Base-by-base conservation (phyloP, 345 rosid genomes). In the Pistacia integerrima region DNA sequence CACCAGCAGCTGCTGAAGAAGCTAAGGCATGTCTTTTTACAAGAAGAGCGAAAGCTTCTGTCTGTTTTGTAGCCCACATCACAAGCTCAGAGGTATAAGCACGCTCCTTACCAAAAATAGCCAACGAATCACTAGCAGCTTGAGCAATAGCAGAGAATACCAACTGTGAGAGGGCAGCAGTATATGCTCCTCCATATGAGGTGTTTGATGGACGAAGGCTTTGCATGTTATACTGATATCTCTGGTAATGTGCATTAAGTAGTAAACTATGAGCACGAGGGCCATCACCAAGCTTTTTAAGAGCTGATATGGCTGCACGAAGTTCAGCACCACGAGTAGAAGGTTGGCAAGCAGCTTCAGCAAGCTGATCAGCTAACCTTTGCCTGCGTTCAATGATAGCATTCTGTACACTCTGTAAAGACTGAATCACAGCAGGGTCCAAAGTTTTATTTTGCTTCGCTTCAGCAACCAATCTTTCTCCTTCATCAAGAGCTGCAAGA, bases 1-100 rank as follows among this genome's bases (percentile, higher is more conserved):
- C 99, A 62, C 98, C 99, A 58, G 98, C 99, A 81, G 99, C 98
- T 61, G 98, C 97, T 66, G 99, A 91, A 64, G 99, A 97, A 55
- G 98, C 92, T 79, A 97, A 84, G 69, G 99, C 98, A 73, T 97
- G 99, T 77, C 99, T 88, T 85, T 94, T 91, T 67, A 97, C 97
- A 83, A 94, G 99, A 79, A 80, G 86, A 69, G 97, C 93, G 86
- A 94, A 94, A 12, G 93, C 85, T 87, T 97, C 97, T 1, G 92
- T 89, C 84, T 94, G 98, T 86, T 89, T 90, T 46, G 97, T 90
- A 57, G 99, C 97, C 99, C 99, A 97, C 87, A 95, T 87, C 66
- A 97, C 98, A 73, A 97, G 97, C 87, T 97, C 98, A 60, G 99
- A 97, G 73, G 92, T 82, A 81, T 94, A 97, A 68, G 97, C 94